Percentiles rank a stretch among this genome's conserved stretches.
Evolutionary conservation across 1,139 yeast genomes (phyloP).

Genomic region (Neolecta irregularis): DNA sequence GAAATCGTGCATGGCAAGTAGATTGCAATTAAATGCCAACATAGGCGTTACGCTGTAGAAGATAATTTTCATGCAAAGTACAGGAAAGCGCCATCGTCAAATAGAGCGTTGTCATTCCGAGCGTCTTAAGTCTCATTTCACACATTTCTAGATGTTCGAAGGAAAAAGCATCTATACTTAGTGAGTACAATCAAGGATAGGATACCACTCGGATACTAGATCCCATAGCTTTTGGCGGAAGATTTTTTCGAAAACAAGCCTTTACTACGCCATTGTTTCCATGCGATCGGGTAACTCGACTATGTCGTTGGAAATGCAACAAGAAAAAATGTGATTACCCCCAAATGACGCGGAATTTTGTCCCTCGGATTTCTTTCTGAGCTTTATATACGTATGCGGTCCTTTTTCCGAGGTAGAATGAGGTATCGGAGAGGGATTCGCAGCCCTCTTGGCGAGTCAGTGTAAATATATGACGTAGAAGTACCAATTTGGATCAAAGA

Average conservation of each 20-base stretch:
- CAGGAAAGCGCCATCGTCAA: too few species aligned
- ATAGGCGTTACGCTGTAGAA: too few species aligned
- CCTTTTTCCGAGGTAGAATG: slow-evolving; percentile 98
- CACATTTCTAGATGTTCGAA: slow-evolving; percentile 84
- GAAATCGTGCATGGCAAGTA: too few species aligned
- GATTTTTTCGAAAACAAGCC: slow-evolving; percentile 97
- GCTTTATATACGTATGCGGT: slow-evolving; percentile 99
- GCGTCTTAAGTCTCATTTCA: too few species aligned
- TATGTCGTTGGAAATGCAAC: neutral
- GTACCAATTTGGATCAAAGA: slow-evolving; percentile 2
- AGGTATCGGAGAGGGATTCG: slow-evolving; percentile 77
- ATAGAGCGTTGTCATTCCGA: too few species aligned
- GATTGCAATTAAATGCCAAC: too few species aligned
- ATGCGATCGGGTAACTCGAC: slow-evolving; percentile 76
- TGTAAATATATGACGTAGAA: too few species aligned
- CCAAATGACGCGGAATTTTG: slow-evolving; percentile 99
- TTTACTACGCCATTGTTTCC: slow-evolving; percentile 98
- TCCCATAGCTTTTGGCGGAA: slow-evolving; percentile 99
- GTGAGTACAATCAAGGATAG: neutral
- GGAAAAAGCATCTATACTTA: slow-evolving; percentile 53
- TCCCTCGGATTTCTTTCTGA: slow-evolving; percentile 92
- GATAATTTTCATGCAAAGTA: too few species aligned
- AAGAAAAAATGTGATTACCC: too few species aligned
- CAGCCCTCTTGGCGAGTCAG: slow-evolving; percentile 46
- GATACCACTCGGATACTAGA: slow-evolving; percentile 96